phyloP scores from a whole-genome alignment of 805 yeast genomes.

The Cyberlindnera euphorbiae region DNA sequence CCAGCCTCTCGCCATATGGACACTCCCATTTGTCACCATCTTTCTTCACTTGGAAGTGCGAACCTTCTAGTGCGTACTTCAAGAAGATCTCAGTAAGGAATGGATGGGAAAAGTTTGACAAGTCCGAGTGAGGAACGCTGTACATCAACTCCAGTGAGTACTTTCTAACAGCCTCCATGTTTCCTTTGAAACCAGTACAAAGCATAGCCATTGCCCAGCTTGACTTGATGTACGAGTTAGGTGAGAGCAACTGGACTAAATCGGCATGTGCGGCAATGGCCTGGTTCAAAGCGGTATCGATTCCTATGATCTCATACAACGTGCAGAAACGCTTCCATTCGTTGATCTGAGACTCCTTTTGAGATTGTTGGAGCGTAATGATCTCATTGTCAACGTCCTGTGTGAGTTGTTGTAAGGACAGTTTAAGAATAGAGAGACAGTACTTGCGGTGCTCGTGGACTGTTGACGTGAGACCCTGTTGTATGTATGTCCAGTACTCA shows the following conservation, averaged over 20 bases:
- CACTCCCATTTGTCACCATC: slow-evolving; percentile 37
- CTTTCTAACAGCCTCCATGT: slow-evolving; percentile 73
- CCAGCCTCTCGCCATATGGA: slow-evolving; percentile 50
- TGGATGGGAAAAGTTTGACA: slow-evolving; percentile 41
- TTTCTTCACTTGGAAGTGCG: slow-evolving; percentile 46
- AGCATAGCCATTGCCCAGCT: slow-evolving; percentile 73
- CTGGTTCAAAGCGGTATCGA: slow-evolving; percentile 85
- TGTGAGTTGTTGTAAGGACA: slow-evolving; percentile 46
- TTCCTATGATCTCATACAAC: slow-evolving; percentile 71
- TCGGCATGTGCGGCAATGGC: slow-evolving; percentile 72
- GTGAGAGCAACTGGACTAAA: slow-evolving; percentile 47
- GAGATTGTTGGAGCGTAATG: slow-evolving; percentile 5
- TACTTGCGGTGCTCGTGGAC: slow-evolving; percentile 69
- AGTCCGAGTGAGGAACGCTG: slow-evolving; percentile 41
- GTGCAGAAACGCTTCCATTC: slow-evolving; percentile 75
- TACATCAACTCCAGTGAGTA: slow-evolving; percentile 54
- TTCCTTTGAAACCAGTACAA: slow-evolving; percentile 69
- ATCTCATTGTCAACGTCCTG: slow-evolving; percentile 30
- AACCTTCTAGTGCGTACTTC: slow-evolving; percentile 59
- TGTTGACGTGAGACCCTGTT: slow-evolving; percentile 47
- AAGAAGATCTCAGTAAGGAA: slow-evolving; percentile 42
- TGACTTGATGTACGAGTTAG: slow-evolving; percentile 49
- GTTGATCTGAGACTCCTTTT: slow-evolving; percentile 29
- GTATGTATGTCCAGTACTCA: slow-evolving; percentile 54
- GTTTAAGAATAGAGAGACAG: slow-evolving; percentile 58